phyloP scores from a whole-genome alignment of 768 basidiomycete species.

The Panellus pusillus region DNA sequence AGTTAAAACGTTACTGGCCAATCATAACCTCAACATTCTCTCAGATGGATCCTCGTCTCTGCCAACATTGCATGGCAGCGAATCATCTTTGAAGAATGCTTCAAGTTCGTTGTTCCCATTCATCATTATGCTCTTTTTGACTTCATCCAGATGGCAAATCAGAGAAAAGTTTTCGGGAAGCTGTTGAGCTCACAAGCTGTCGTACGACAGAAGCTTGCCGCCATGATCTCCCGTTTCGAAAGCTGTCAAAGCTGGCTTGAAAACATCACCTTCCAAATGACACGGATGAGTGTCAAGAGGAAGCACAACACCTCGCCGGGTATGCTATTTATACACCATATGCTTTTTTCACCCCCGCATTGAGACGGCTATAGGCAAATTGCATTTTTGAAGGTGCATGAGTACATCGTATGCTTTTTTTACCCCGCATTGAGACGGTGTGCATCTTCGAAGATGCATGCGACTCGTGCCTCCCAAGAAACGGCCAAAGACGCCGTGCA shows the following conservation, averaged over 20 bases:
- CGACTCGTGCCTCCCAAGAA: constrained; percentile 59
- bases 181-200: constrained; percentile 82
- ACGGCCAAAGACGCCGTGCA: constrained; percentile 76
- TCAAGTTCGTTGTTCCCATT: constrained; percentile 41
- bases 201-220: constrained; percentile 84
- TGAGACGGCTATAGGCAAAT: constrained; percentile 48
- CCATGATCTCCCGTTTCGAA: constrained; percentile 64
- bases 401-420: neutral
- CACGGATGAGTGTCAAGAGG: constrained; percentile 82
- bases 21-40: constrained; percentile 44
- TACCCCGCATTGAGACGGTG: constrained; percentile 26
- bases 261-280: constrained; percentile 84
- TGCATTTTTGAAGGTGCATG: constrained; percentile 69
- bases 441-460: constrained; percentile 69
- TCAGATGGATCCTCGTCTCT: constrained; percentile 82
- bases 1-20: constrained; percentile 70
- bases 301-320: constrained; percentile 75
- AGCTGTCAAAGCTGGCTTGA: constrained; percentile 85
- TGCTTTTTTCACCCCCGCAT: constrained; percentile 2
- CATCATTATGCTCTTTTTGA: neutral
- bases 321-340: constrained; percentile 28
- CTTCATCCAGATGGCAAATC: constrained; percentile 63
- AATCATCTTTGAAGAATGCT: constrained; percentile 47
- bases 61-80: constrained; percentile 60
- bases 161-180: constrained; percentile 90